Conservation (phyloP, 768 basidiomycete genomes). For the Pluteus cervinus region DNA sequence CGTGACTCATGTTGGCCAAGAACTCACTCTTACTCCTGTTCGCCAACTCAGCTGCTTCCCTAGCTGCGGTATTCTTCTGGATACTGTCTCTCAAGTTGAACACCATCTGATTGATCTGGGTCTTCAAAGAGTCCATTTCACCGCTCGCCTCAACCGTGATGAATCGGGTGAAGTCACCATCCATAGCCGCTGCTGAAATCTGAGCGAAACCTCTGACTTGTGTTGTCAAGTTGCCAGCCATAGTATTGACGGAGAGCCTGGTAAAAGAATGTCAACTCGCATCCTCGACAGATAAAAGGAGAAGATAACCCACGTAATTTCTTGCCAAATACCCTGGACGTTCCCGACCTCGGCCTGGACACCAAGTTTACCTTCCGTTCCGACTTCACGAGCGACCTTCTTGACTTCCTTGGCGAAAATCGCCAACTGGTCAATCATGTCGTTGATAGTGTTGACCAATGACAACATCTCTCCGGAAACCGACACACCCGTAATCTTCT, state of each 20-base stretch:
- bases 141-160: conserved; percentile 98
- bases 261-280: neutral
- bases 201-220: conserved; percentile 99
- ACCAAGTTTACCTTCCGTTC: conserved; percentile 97
- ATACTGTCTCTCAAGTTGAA: conserved; percentile 94
- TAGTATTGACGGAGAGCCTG: conserved; percentile 94
- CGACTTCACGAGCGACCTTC: conserved; percentile 95
- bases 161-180: conserved; percentile 97
- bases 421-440: conserved; percentile 58
- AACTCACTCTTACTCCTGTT: conserved; percentile 97
- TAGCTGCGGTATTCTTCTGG: conserved; percentile 97
- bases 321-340: conserved; percentile 97
- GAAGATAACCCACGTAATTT: conserved; percentile 75
- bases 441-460: conserved; percentile 96
- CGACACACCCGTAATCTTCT: conserved; percentile 88
- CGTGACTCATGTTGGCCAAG: conserved; percentile 98
- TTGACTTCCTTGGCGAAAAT: conserved; percentile 67
- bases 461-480: conserved; percentile 96
- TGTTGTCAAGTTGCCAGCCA: conserved; percentile 95
- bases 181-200: conserved; percentile 97
- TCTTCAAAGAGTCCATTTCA: conserved; percentile 99
- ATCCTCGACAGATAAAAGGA: conserved; percentile 1
- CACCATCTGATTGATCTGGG: conserved; percentile 99
- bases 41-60: conserved; percentile 96
- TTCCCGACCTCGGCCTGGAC: conserved; percentile 97